Base-by-base conservation (phyloP, 768 basidiomycete genomes). In the Hortiboletus flavorubellus region DNA sequence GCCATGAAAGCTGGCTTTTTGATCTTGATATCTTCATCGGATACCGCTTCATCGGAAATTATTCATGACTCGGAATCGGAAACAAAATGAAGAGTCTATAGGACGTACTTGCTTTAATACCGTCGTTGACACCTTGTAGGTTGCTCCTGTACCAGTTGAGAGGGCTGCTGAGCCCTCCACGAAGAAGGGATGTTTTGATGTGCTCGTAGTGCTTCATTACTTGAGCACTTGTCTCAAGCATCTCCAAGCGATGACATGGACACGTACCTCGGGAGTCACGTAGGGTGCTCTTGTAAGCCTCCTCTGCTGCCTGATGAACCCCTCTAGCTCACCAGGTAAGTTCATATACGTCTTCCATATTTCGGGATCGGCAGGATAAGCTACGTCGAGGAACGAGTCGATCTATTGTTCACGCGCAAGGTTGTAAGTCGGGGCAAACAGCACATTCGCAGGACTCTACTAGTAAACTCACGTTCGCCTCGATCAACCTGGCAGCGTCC, bases 1-100 rank as follows among this genome's bases (percentile, higher is more conserved):
- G 64, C 75, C 61, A 74, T 71, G 60, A 75, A 74, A n/a, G 71
- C 65, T 0, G 76, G 78, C 53, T 69, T 71, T 31, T 55, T 54
- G 26, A 78, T 63, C 26, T 54, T 56, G 46, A 67, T 56, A 16
- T 67, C 57, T 35, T 65, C 64, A 11, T 65, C 62, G 26, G 68
- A 46, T 37, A 68, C 45, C 35, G 59, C 61, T 71, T 49, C 40
- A 30, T 39, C 18, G 29, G 26, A 44, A n/a, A 41, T 47, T 29
- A 16, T 6, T 60, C 42, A 55, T 53, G 6, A 34, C 14, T 39
- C 31, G 34, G 26, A 12, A 26, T 44, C 18, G 12, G 8, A 42
- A 33, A 40, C 1, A 47, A 2, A 38, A 48, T 37, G n/a, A 31
- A 26, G 26, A 5, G 26, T 6, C 4, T 1, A 8, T 14, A 18